A percentile compares a stretch with the other conserved stretches of the same genome.
Conservation (phyloP, 1,284 basidiomycete genomes). For the Puccinia horiana region DNA sequence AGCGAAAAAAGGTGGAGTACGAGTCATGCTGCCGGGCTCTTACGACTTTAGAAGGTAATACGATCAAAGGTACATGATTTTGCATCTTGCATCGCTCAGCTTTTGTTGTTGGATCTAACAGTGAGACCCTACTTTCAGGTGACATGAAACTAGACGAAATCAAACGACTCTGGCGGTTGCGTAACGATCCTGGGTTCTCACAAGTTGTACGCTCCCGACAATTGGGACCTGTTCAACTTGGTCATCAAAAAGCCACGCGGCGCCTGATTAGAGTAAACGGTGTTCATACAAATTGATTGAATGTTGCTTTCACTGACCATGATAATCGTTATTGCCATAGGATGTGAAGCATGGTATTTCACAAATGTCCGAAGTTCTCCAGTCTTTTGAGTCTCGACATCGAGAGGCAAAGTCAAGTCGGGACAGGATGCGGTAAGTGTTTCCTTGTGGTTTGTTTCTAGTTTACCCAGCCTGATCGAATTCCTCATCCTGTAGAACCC, state of each 20-base stretch:
- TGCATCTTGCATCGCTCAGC: background rate
- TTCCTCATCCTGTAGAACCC: constrained; percentile 21
- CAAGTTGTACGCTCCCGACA: constrained; percentile 36
- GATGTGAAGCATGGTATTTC: constrained; percentile 46
- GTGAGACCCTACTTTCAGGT: constrained; percentile 15
- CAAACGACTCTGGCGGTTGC: constrained; percentile 38
- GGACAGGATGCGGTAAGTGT: constrained; percentile 32
- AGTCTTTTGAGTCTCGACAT: constrained; percentile 26
- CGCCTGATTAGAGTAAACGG: constrained; percentile 34
- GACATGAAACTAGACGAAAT: constrained; percentile 47
- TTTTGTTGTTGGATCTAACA: background rate
- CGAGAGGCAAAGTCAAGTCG: constrained; percentile 8
- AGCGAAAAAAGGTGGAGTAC: background rate
- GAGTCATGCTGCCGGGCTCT: constrained; percentile 20
- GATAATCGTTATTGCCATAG: background rate
- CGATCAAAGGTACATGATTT: constrained; percentile 28
- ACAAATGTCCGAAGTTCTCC: constrained; percentile 45
- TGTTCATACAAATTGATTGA: background rate
- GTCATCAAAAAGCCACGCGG: constrained; percentile 44
- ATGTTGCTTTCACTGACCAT: constrained; percentile 12
- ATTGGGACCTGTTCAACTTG: constrained; percentile 42
- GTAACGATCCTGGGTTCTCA: constrained; percentile 37
- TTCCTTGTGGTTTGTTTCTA: background rate
- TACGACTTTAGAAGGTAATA: constrained; percentile 19
- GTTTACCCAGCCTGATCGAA: background rate